Base-by-base conservation (phyloP, 345 rosid genomes). In the Citrus hindsii region DNA sequence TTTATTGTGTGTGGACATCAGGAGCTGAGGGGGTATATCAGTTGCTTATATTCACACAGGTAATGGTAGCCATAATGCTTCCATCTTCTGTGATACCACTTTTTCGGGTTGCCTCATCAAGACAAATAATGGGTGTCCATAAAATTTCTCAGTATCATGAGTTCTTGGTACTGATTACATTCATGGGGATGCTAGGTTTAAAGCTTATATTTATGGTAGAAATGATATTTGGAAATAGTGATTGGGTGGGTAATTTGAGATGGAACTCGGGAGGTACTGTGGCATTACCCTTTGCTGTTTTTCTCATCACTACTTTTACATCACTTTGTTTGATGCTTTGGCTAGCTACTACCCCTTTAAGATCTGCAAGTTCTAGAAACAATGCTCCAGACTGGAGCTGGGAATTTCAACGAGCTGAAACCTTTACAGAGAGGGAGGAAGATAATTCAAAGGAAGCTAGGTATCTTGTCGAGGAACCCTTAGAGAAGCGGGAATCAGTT, bases 11-110 rank as follows among this genome's bases (percentile, higher is more conserved):
- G 75, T 90, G 95, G 94, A 92, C 93, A 82, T 83, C 94, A 12
- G 99, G 98, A 82, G 88, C 93, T 74, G 98, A 94, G 72, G 99
- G 99, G 71, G 65, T 89, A 84, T 97, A 92, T 77, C 98, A 93
- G 83, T 83, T 94, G 85, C 93, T 97, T 70, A 89, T 94, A 79
- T 83, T 88, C 79, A 77, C 92, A 6, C 99, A 97, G 86, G 98
- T 97, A 80, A 80, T 91, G 76, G 87, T 92, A 59, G 98, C 98
- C 56, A 85, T 94, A 75, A 80, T 94, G 83, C 97, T 97, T 69
- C 98, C 99, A 16, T 89, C 97, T 83, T 90, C 98, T 55, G 92
- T 92, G 73, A 93, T 94, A 62, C 98, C 98, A 12, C 93, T 97
- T 77, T 93, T 94, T 76, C 93, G 98, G 62, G 82, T 97, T 73